Conservation (phyloP, 176 grass and related monocot genomes). For the Oryza meridionalis region DNA sequence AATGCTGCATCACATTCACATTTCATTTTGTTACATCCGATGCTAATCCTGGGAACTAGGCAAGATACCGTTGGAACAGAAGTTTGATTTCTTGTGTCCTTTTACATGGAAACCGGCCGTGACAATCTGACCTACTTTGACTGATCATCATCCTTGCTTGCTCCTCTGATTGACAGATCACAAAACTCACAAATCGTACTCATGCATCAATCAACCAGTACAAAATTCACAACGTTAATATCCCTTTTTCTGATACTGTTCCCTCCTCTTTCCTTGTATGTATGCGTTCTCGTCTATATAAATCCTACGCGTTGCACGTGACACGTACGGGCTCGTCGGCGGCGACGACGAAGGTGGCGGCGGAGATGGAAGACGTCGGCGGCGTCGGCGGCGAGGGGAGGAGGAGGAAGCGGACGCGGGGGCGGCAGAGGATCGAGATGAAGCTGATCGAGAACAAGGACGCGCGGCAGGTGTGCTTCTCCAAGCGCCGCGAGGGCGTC, state of each 20-base stretch:
- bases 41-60: too few species aligned
- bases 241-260: neutral
- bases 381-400: neutral
- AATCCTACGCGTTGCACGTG: neutral
- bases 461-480: conserved; percentile 64
- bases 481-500: conserved; percentile 57
- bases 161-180: conserved; percentile 27
- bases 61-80: neutral
- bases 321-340: neutral
- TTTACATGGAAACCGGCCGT: conserved; percentile 20
- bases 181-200: neutral
- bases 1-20: neutral
- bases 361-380: neutral
- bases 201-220: conserved; percentile 19
- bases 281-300: neutral
- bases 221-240: neutral
- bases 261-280: conserved; percentile 23
- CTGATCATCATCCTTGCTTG: neutral
- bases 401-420: conserved; percentile 51
- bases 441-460: conserved; percentile 45
- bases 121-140: neutral
- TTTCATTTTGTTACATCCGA: neutral
- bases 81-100: neutral
- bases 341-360: conserved; percentile 21
- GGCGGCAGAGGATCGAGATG: conserved; percentile 73